Evolutionary conservation across 2,329 filamentous ascomycete species (phyloP).

Genomic region (Pyricularia sp.): DNA sequence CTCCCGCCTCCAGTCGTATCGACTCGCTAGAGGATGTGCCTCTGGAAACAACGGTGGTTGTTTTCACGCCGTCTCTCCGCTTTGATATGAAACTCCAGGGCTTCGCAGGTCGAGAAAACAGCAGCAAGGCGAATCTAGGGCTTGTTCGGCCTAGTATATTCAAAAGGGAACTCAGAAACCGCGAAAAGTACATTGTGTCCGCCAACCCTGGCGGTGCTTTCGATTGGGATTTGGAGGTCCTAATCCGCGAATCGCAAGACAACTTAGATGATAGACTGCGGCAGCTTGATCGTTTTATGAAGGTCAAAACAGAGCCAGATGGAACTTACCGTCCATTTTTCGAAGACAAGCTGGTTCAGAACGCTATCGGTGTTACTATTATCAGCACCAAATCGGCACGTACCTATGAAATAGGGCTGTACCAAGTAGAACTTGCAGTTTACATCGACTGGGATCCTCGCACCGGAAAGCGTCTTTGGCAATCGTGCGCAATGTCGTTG

Average conservation of each 20-base stretch:
- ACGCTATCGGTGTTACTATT: slow-evolving; percentile 12
- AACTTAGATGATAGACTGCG: slow-evolving; percentile 11
- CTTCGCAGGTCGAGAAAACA: slow-evolving; percentile 6
- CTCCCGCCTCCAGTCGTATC: background rate
- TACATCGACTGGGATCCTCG: slow-evolving; percentile 18
- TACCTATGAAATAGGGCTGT: slow-evolving; percentile 7
- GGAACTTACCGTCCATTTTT: slow-evolving; percentile 10
- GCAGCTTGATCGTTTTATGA: slow-evolving; percentile 13
- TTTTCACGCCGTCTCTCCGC: slow-evolving; percentile 9
- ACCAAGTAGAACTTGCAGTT: slow-evolving; percentile 21
- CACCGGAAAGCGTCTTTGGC: background rate
- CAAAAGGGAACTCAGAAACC: slow-evolving; percentile 2
- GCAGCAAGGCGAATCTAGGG: background rate
- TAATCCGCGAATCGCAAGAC: slow-evolving; percentile 10
- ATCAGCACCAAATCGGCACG: slow-evolving; percentile 2
- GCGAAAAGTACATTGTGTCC: slow-evolving; percentile 17
- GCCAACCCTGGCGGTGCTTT: slow-evolving; percentile 17
- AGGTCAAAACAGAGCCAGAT: slow-evolving; percentile 9
- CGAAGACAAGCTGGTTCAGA: slow-evolving; percentile 21
- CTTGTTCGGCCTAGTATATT: slow-evolving; percentile 1
- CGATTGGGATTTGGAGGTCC: slow-evolving; percentile 24
- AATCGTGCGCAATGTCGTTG: slow-evolving; percentile 13
- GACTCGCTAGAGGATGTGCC: slow-evolving; percentile 5
- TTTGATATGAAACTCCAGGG: slow-evolving; percentile 11
- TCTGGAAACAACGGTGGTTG: slow-evolving; percentile 7